These are phyloP conservation scores for Guyanaporus albipodus DNA, from an alignment of 768 basidiomycete species.

Conservation along the genomic window DNA sequence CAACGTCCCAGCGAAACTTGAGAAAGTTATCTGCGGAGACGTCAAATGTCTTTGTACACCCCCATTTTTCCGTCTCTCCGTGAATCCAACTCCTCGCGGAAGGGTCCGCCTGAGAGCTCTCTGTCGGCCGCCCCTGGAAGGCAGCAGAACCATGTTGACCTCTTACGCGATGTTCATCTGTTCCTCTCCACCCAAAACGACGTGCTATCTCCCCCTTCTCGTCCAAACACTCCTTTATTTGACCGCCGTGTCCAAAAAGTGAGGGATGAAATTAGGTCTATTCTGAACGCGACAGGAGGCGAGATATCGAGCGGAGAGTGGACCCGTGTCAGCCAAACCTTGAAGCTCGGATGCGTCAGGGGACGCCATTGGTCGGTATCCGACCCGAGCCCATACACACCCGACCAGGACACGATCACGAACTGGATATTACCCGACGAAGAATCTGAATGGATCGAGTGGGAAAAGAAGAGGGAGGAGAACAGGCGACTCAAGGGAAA, in stretches of 20 bases:
- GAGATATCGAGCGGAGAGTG: constrained; percentile 46
- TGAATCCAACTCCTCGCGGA: constrained; percentile 5
- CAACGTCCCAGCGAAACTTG: too few relatives aligned
- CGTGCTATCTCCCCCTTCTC: constrained; percentile 33
- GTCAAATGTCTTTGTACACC: constrained; percentile 33
- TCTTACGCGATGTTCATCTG: constrained; percentile 30
- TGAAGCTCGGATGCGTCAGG: constrained; percentile 40
- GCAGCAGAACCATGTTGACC: constrained; percentile 22
- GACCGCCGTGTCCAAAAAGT: constrained; percentile 30
- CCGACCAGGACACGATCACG: constrained; percentile 21
- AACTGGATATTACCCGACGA: constrained; percentile 41
- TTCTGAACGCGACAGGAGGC: constrained; percentile 34
- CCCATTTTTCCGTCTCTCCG: constrained; percentile 30
- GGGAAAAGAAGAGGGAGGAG: constrained; percentile 36
- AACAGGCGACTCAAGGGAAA: constrained; percentile 15
- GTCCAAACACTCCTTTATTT: constrained; percentile 31
- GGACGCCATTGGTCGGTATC: constrained; percentile 29
- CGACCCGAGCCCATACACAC: constrained; percentile 19
- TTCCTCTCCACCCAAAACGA: constrained; percentile 33
- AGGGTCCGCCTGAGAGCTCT: constrained; percentile 1
- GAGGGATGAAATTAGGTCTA: constrained; percentile 33
- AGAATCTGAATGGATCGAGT: constrained; percentile 47
- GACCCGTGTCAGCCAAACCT: constrained; percentile 37
- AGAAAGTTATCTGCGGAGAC: not conserved
- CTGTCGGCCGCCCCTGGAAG: not conserved